Evolutionary conservation across 805 yeast genomes (phyloP).

Genomic region (Yarrowia porcina): DNA sequence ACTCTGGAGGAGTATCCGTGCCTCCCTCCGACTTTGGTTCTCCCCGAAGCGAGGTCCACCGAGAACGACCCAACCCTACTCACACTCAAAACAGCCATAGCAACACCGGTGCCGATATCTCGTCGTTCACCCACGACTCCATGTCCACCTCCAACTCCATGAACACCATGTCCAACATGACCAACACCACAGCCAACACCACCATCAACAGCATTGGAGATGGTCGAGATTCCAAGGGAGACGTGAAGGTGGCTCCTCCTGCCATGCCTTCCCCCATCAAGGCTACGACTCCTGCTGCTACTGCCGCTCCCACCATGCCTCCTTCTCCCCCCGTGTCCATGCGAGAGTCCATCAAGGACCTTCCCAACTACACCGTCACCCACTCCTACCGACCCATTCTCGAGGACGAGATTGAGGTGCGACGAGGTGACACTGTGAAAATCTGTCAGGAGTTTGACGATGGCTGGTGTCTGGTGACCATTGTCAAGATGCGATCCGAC

Average conservation of each 20-base stretch:
- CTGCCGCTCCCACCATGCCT: constrained; percentile 34
- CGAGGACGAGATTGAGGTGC: constrained; percentile 72
- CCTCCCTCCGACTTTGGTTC: constrained; percentile 18
- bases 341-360: constrained; percentile 51
- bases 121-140: constrained; percentile 16
- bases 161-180: constrained; percentile 15
- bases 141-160: constrained; percentile 20
- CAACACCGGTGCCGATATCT: background rate
- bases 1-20: constrained; percentile 12
- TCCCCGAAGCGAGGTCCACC: constrained; percentile 15
- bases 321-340: constrained; percentile 24
- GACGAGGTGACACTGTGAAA: constrained; percentile 67
- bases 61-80: background rate
- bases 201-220: constrained; percentile 10
- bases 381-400: constrained; percentile 74
- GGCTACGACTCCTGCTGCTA: background rate
- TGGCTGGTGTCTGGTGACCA: constrained; percentile 83
- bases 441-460: constrained; percentile 79
- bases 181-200: constrained; percentile 11
- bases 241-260: background rate
- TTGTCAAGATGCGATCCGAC: constrained; percentile 24
- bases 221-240: background rate
- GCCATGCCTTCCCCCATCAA: background rate
- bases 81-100: background rate
- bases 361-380: constrained; percentile 49